phyloP scores from a whole-genome alignment of 2,329 filamentous ascomycete species.

The Hymenoscyphus infarciens region DNA sequence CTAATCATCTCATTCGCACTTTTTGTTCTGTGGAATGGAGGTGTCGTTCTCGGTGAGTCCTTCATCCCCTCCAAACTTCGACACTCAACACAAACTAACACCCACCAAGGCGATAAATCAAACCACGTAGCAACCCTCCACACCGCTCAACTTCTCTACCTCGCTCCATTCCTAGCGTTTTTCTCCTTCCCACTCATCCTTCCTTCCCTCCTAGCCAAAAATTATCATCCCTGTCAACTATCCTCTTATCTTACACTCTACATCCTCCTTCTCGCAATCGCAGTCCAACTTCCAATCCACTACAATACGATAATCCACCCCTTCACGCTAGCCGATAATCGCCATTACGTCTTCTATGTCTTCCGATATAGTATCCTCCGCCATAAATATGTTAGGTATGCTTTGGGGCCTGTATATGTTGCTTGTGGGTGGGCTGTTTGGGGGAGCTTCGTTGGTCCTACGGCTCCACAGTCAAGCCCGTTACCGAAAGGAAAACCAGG shows the following conservation, averaged over 20 bases:
- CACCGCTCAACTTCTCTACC: slow-evolving; percentile 87
- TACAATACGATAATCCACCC: slow-evolving; percentile 94
- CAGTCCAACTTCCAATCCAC: slow-evolving; percentile 48
- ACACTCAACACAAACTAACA: slow-evolving; percentile 6
- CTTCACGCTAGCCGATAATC: slow-evolving; percentile 92
- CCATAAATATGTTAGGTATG: slow-evolving; percentile 61
- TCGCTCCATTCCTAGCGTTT: slow-evolving; percentile 86
- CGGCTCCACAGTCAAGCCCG: slow-evolving; percentile 19
- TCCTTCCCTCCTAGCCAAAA: slow-evolving; percentile 40
- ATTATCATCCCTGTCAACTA: neutral
- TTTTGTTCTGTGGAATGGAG: slow-evolving; percentile 84
- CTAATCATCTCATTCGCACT: slow-evolving; percentile 64
- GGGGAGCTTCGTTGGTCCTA: slow-evolving; percentile 49
- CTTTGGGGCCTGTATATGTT: slow-evolving; percentile 67
- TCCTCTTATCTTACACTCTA: slow-evolving; percentile 26
- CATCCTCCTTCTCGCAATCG: slow-evolving; percentile 13
- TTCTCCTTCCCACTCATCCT: slow-evolving; percentile 80
- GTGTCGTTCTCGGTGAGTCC: slow-evolving; percentile 79
- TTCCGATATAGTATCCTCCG: slow-evolving; percentile 78
- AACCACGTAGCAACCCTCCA: slow-evolving; percentile 91
- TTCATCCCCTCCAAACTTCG: neutral
- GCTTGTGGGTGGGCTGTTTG: slow-evolving; percentile 66
- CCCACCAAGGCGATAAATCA: slow-evolving; percentile 74
- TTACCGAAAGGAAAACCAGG: slow-evolving; percentile 9
- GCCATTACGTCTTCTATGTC: slow-evolving; percentile 96